phyloP scores from a whole-genome alignment of 140 eudicot genomes.

The Stevia rebaudiana region DNA sequence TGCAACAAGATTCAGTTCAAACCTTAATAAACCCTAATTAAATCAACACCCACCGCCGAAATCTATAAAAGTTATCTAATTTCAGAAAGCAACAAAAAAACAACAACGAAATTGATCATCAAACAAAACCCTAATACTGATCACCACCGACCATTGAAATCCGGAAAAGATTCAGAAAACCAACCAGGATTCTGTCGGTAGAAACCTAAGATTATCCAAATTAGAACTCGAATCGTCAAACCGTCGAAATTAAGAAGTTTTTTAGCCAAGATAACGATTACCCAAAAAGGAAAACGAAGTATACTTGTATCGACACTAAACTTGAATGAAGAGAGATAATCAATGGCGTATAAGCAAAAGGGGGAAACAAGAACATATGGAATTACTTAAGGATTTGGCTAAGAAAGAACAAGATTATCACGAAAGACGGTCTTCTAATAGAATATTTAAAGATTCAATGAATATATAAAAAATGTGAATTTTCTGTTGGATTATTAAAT shows the following conservation, averaged over 20 bases:
- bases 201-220: constrained; percentile 20
- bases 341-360: constrained; percentile 34
- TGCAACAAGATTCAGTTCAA: constrained; percentile 6
- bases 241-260: constrained; percentile 4
- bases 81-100: neutral
- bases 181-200: constrained; percentile 27
- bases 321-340: constrained; percentile 16
- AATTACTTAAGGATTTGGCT: constrained; percentile 22
- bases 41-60: constrained; percentile 20
- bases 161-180: constrained; percentile 20
- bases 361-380: constrained; percentile 18
- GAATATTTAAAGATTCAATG: constrained; percentile 25
- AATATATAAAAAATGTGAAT: constrained; percentile 13
- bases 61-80: constrained; percentile 11
- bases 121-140: constrained; percentile 28
- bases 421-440: constrained; percentile 19
- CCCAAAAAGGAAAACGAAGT: constrained; percentile 18
- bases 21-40: constrained; percentile 18
- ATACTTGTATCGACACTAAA: constrained; percentile 5
- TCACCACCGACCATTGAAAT: constrained; percentile 19
- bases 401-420: constrained; percentile 30
- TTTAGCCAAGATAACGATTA: constrained; percentile 11
- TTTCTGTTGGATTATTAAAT: constrained; percentile 10
- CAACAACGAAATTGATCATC: neutral
- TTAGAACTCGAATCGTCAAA: constrained; percentile 22